A percentile compares a stretch with the other conserved stretches of the same genome.
phyloP scores from a whole-genome alignment of 176 grass and related monocot genomes.

The Musa acuminata region DNA sequence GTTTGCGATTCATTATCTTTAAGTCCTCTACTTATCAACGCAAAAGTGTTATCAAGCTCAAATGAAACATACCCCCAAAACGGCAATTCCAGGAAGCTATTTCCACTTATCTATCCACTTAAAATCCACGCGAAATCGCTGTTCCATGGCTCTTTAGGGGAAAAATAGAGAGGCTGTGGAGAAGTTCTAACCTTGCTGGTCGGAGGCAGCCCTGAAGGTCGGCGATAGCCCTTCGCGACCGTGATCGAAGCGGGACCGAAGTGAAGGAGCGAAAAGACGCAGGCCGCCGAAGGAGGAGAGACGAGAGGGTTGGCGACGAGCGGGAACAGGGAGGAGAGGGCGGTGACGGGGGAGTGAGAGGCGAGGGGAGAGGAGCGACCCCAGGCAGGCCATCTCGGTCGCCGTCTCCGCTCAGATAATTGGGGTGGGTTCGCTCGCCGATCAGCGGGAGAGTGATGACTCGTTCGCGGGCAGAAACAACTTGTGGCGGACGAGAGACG shows the following conservation, averaged over 20 bases:
- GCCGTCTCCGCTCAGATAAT: background rate
- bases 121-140: too few relatives aligned
- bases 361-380: background rate
- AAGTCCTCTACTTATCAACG: background rate
- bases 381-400: constrained; percentile 5
- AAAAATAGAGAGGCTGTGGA: too few relatives aligned
- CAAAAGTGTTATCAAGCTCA: background rate
- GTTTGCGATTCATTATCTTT: too few relatives aligned
- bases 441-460: background rate
- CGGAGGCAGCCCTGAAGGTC: background rate
- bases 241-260: background rate
- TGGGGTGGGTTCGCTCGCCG: background rate
- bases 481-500: background rate
- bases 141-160: too few relatives aligned
- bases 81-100: too few relatives aligned
- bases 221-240: background rate
- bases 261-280: too few relatives aligned
- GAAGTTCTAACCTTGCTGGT: constrained; percentile 1
- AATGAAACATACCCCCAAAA: too few relatives aligned
- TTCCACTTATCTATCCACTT: too few relatives aligned
- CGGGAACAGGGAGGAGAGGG: background rate
- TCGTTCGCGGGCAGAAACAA: background rate
- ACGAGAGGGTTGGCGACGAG: background rate
- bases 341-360: background rate
- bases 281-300: background rate